A percentile compares a stretch with the other conserved stretches of the same genome.
These are phyloP conservation scores for Alternaria alternata DNA, from an alignment of 2,329 filamentous ascomycete genomes.

Conservation along the genomic window DNA sequence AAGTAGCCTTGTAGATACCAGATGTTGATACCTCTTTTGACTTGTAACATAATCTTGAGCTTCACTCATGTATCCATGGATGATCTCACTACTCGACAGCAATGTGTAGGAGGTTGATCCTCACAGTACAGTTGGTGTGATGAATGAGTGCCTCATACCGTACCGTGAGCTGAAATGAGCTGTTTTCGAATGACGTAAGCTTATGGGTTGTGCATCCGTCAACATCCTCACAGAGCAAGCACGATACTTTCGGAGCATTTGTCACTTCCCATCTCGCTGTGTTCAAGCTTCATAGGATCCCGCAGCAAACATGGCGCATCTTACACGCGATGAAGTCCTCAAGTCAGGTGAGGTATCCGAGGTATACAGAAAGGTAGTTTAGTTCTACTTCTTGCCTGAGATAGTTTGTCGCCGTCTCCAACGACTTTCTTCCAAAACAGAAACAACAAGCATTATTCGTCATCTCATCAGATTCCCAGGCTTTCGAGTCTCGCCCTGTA, in stretches of 20 bases:
- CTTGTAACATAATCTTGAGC: background rate
- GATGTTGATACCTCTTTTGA: background rate
- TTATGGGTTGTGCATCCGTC: background rate
- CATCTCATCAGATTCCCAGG: constrained; percentile 17
- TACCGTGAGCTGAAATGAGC: background rate
- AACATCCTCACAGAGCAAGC: background rate
- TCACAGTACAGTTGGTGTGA: too few relatives aligned
- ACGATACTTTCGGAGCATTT: background rate
- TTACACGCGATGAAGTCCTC: constrained; percentile 37
- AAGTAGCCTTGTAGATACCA: background rate
- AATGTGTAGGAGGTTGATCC: background rate
- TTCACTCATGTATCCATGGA: background rate
- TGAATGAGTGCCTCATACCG: too few relatives aligned
- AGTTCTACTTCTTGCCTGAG: background rate
- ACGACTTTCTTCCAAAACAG: background rate
- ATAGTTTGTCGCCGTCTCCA: background rate
- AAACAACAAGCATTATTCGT: background rate
- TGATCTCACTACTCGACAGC: background rate
- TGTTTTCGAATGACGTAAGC: background rate
- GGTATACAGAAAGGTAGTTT: constrained; percentile 31
- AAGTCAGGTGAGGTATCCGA: constrained; percentile 28
- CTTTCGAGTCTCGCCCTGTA: constrained; percentile 35
- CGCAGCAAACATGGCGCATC: constrained; percentile 32
- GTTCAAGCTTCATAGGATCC: too few relatives aligned
- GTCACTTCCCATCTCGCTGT: too few relatives aligned